Evolutionary conservation across 2,329 filamentous ascomycete species (phyloP).

Genomic region (Cyanodermella asteris): DNA sequence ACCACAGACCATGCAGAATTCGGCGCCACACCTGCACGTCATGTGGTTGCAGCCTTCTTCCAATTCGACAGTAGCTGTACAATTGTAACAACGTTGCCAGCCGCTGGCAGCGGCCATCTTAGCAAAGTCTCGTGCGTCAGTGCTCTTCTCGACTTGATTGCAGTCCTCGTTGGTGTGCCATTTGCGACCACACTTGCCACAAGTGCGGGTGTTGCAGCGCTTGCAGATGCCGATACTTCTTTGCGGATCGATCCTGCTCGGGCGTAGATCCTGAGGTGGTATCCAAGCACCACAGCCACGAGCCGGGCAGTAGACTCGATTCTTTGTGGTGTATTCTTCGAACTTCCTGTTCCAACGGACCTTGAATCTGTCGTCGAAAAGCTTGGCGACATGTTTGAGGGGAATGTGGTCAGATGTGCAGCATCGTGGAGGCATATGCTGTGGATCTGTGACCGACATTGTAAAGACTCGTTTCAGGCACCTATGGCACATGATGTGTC

Average conservation of each 20-base stretch:
- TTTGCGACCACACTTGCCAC: conserved; percentile 47
- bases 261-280: too few relatives aligned
- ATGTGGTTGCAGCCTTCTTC: conserved; percentile 76
- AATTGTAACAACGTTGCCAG: conserved; percentile 62
- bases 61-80: conserved; percentile 54
- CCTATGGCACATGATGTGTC: conserved; percentile 58
- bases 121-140: conserved; percentile 20
- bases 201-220: conserved; percentile 52
- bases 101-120: conserved; percentile 48
- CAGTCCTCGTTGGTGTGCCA: conserved; percentile 53
- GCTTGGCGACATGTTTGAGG: conserved; percentile 49
- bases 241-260: conserved; percentile 38
- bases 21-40: conserved; percentile 61
- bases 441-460: conserved; percentile 52
- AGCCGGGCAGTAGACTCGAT: conserved; percentile 57
- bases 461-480: conserved; percentile 58
- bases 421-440: conserved; percentile 69
- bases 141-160: conserved; percentile 35
- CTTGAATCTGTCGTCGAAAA: conserved; percentile 58
- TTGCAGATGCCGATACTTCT: conserved; percentile 49
- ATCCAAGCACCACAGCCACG: conserved; percentile 61
- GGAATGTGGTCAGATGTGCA: conserved; percentile 55
- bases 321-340: conserved; percentile 50
- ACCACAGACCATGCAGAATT: conserved; percentile 78
- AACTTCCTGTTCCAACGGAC: conserved; percentile 62